phyloP scores from a whole-genome alignment of 495 filamentous ascomycete genomes.

The Massariosphaeria phaeospora region DNA sequence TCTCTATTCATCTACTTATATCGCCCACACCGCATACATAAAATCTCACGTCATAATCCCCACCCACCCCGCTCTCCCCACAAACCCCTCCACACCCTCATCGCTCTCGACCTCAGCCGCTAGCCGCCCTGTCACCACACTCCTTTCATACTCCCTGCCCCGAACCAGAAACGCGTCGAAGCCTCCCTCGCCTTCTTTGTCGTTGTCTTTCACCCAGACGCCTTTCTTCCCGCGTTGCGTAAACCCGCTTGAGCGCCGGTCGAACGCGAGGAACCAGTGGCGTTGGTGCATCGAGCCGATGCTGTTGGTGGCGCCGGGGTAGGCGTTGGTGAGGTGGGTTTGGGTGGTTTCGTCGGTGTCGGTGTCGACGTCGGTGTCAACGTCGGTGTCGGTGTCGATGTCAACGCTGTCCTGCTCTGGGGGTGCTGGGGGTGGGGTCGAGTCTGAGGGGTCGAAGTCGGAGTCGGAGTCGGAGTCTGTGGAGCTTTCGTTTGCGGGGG shows the following conservation, averaged over 20 bases:
- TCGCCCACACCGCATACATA: too few species aligned
- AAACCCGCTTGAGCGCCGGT: slow-evolving; percentile 54
- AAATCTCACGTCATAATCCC: slow-evolving; percentile 15
- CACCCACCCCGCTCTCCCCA: slow-evolving; percentile 54
- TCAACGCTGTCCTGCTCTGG: slow-evolving; percentile 4
- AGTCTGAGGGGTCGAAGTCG: too few species aligned
- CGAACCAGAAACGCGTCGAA: slow-evolving; percentile 57
- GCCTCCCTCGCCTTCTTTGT: slow-evolving; percentile 17
- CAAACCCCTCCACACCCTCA: slow-evolving; percentile 53
- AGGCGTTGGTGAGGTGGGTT: slow-evolving; percentile 59
- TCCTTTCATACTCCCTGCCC: slow-evolving; percentile 55
- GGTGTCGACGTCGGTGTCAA: slow-evolving; percentile 3
- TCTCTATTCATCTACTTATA: too few species aligned
- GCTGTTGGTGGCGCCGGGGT: slow-evolving; percentile 56
- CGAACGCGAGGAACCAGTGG: slow-evolving; percentile 57
- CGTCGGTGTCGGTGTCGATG: slow-evolving; percentile 16
- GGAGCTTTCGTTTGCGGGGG: not conserved
- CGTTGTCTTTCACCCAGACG: slow-evolving; percentile 12
- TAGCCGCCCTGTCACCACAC: slow-evolving; percentile 57
- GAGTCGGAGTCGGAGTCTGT: slow-evolving; percentile 8
- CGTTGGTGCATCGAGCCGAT: slow-evolving; percentile 62
- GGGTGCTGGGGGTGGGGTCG: not conserved
- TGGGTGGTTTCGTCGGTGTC: slow-evolving; percentile 40
- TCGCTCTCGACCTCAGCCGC: slow-evolving; percentile 54
- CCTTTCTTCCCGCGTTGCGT: slow-evolving; percentile 27